Evolutionary conservation across 139 green algal species (phyloP).

Genomic region (Chlorella vulgaris): DNA sequence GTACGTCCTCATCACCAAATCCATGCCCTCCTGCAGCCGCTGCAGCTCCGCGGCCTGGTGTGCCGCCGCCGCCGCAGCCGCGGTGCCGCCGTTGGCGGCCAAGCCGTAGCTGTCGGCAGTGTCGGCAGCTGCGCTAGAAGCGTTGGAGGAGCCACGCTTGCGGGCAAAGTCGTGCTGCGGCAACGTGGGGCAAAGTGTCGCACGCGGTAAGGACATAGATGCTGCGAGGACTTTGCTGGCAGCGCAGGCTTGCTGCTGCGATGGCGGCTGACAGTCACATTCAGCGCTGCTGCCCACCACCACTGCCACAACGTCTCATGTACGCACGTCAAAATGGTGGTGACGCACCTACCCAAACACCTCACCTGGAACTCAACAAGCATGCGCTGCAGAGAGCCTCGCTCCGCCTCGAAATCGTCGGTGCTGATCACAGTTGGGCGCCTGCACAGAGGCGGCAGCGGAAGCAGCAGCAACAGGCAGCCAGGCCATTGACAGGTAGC

Average conservation of each 20-base stretch:
- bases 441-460: conserved; percentile 19
- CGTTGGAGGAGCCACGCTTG: conserved; percentile 13
- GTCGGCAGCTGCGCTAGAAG: no score
- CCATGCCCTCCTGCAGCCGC: conserved; percentile 69
- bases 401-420: conserved; percentile 74
- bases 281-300: background rate
- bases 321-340: no score
- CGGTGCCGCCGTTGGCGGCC: background rate
- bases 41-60: background rate
- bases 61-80: background rate
- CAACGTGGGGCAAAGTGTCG: no score
- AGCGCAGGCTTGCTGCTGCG: no score
- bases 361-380: conserved; percentile 83
- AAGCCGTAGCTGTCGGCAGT: background rate
- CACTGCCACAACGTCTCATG: background rate
- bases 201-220: no score
- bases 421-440: conserved; percentile 62
- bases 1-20: conserved; percentile 78
- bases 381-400: conserved; percentile 78
- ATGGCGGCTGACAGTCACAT: no score
- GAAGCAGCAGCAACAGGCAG: background rate
- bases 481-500: background rate
- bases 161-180: conserved; percentile 27
- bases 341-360: background rate
- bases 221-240: no score